A percentile compares a stretch with the other conserved stretches of the same genome.
These are phyloP conservation scores for Phytophthora citricola DNA, from an alignment of 352 stramenopile genomes.

Conservation along the genomic window DNA sequence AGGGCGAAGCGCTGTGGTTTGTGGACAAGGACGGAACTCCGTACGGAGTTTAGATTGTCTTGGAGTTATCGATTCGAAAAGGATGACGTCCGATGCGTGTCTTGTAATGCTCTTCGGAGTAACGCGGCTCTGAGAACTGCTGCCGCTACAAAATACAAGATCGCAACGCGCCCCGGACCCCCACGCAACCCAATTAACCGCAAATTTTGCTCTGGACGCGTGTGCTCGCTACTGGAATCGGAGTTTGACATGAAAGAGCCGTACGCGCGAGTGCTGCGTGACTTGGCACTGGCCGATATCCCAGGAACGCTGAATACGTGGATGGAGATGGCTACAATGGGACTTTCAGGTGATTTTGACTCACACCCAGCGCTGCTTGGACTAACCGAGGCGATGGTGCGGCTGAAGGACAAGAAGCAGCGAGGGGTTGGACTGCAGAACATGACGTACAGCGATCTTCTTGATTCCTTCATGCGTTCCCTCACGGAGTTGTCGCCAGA, in stretches of 20 bases:
- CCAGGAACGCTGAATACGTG: conserved; percentile 57
- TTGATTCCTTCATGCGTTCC: conserved; percentile 75
- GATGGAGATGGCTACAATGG: conserved; percentile 75
- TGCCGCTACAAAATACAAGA: conserved; percentile 46
- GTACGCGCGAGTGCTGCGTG: conserved; percentile 54
- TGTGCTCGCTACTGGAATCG: conserved; percentile 57
- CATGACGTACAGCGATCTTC: conserved; percentile 72
- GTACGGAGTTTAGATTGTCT: conserved; percentile 78
- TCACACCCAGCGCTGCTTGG: conserved; percentile 69
- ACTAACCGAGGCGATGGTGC: conserved; percentile 72
- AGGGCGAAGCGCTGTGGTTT: conserved; percentile 79
- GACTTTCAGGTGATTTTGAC: conserved; percentile 67
- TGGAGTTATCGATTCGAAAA: conserved; percentile 52
- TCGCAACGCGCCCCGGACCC: conserved; percentile 33
- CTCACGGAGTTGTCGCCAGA: conserved; percentile 62
- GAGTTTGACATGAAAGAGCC: conserved; percentile 68
- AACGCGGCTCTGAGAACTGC: conserved; percentile 62
- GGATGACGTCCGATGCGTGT: conserved; percentile 47
- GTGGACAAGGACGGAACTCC: conserved; percentile 77
- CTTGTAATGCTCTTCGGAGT: conserved; percentile 54
- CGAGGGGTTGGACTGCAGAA: conserved; percentile 83
- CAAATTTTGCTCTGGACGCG: conserved; percentile 62
- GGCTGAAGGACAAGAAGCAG: conserved; percentile 79
- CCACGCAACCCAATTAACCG: conserved; percentile 60
- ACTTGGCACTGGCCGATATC: conserved; percentile 63